These are phyloP conservation scores for Talaromyces atroroseus DNA, from an alignment of 2,329 filamentous ascomycete species.

Conservation along the genomic window DNA sequence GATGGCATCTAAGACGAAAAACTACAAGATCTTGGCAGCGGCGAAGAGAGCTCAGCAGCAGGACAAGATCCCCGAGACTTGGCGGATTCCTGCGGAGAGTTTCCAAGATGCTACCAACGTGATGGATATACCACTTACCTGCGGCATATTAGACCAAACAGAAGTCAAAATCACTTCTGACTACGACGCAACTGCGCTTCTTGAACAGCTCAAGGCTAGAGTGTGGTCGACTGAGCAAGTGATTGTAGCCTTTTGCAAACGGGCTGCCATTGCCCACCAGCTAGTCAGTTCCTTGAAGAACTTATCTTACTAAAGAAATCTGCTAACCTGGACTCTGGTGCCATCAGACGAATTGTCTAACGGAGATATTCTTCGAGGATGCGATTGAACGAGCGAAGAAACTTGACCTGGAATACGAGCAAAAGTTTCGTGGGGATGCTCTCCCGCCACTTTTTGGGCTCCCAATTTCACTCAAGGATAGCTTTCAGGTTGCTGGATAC, in stretches of 20 bases:
- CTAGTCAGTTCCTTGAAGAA: slow-evolving; percentile 1
- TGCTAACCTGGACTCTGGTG: too few species aligned
- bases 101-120: neutral
- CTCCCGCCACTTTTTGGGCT: slow-evolving; percentile 34
- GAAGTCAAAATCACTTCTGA: slow-evolving; percentile 6
- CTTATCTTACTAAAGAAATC: neutral
- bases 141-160: slow-evolving; percentile 3
- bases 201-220: neutral
- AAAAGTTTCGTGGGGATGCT: neutral
- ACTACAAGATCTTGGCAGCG: neutral
- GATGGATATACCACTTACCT: slow-evolving; percentile 9
- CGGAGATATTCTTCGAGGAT: slow-evolving; percentile 33
- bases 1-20: neutral
- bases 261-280: slow-evolving; percentile 26
- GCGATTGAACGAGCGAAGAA: slow-evolving; percentile 33
- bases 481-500: slow-evolving; percentile 35
- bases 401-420: neutral
- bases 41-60: slow-evolving; percentile 1
- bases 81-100: neutral
- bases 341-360: slow-evolving; percentile 26
- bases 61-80: neutral
- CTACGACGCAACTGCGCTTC: slow-evolving; percentile 4
- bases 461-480: slow-evolving; percentile 35
- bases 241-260: slow-evolving; percentile 40
- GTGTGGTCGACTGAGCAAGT: slow-evolving; percentile 5